Conservation (phyloP, 2,329 filamentous ascomycete genomes). For the Clathrospora elynae region DNA sequence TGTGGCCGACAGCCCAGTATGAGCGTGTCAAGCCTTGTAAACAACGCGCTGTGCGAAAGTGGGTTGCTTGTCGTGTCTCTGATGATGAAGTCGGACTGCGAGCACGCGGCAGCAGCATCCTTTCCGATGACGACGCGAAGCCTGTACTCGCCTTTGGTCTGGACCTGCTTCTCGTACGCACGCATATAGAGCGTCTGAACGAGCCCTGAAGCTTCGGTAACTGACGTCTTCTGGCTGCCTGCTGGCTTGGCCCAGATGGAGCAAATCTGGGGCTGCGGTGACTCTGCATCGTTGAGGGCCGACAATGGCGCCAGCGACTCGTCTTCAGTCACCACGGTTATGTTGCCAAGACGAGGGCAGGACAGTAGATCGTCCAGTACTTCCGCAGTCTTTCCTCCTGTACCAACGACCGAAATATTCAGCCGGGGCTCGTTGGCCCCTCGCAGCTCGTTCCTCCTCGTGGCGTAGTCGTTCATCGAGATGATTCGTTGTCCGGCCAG, state of each 20-base stretch:
- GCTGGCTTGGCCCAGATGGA: slow-evolving; percentile 45
- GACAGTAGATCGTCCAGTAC: slow-evolving; percentile 43
- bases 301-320: slow-evolving; percentile 37
- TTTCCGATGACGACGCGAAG: slow-evolving; percentile 37
- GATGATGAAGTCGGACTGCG: slow-evolving; percentile 39
- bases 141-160: slow-evolving; percentile 38
- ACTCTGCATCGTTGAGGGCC: slow-evolving; percentile 32
- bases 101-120: slow-evolving; percentile 31
- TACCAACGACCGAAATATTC: slow-evolving; percentile 41
- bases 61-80: slow-evolving; percentile 28
- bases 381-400: slow-evolving; percentile 34
- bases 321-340: slow-evolving; percentile 44
- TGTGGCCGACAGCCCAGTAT: slow-evolving; percentile 44
- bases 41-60: slow-evolving; percentile 27
- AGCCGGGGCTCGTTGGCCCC: slow-evolving; percentile 35
- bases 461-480: slow-evolving; percentile 39
- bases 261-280: slow-evolving; percentile 39
- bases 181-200: slow-evolving; percentile 43
- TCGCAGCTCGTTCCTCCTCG: slow-evolving; percentile 38
- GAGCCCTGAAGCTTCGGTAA: slow-evolving; percentile 36
- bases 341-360: slow-evolving; percentile 42
- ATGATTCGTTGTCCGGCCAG: slow-evolving; percentile 43
- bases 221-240: slow-evolving; percentile 21
- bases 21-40: slow-evolving; percentile 40
- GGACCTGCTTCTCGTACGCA: slow-evolving; percentile 45